Conservation (phyloP, 768 basidiomycete genomes). For the Amyloporia xantha region DNA sequence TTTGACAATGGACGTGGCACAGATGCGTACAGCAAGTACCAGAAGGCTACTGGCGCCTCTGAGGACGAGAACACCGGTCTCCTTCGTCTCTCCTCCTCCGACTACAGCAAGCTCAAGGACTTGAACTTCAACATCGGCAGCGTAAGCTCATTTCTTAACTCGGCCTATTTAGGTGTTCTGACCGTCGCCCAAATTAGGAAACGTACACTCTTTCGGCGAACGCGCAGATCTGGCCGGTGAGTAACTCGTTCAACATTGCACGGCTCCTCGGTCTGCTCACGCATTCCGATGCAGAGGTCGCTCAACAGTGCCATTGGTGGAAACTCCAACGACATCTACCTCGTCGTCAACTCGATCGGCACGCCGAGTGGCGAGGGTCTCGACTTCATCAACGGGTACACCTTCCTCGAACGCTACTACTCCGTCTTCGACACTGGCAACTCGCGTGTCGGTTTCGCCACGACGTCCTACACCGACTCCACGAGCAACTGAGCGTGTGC, state of each 20-base stretch:
- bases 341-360: slow-evolving; percentile 34
- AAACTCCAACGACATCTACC: slow-evolving; percentile 28
- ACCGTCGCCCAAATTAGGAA: too few relatives aligned
- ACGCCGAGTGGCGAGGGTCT: slow-evolving; percentile 36
- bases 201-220: slow-evolving; percentile 24
- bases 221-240: slow-evolving; percentile 28
- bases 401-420: slow-evolving; percentile 60
- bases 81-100: slow-evolving; percentile 21
- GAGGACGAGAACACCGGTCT: slow-evolving; percentile 26
- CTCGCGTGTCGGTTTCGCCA: slow-evolving; percentile 50
- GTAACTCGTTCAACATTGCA: slow-evolving; percentile 3
- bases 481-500: slow-evolving; percentile 31
- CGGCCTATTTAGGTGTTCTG: too few relatives aligned
- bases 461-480: slow-evolving; percentile 41
- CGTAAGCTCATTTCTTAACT: slow-evolving; percentile 9
- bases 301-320: slow-evolving; percentile 42
- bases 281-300: slow-evolving; percentile 13
- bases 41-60: slow-evolving; percentile 25
- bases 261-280: background rate
- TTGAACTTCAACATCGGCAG: slow-evolving; percentile 28
- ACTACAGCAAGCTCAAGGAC: slow-evolving; percentile 25
- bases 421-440: slow-evolving; percentile 57
- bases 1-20: too few relatives aligned
- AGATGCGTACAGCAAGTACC: slow-evolving; percentile 28
- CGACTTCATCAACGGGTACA: slow-evolving; percentile 49